Percentiles rank a stretch among this genome's conserved stretches.
These are phyloP conservation scores for Stygiomarasmius scandens DNA, from an alignment of 1,284 basidiomycete genomes.

Conservation along the genomic window DNA sequence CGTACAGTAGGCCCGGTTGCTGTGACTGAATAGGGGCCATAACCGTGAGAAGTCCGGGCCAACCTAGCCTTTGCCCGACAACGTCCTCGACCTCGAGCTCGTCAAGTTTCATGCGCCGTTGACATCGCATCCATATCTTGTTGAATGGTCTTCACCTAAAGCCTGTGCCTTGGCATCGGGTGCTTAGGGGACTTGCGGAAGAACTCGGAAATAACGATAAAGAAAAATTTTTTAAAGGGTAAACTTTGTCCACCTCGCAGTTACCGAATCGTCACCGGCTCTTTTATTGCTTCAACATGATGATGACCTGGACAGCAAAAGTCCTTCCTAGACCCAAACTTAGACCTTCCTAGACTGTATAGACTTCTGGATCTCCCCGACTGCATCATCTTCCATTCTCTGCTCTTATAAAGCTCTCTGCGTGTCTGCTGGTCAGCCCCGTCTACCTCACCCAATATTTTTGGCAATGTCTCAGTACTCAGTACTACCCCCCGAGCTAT, in stretches of 20 bases:
- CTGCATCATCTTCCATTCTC: not conserved
- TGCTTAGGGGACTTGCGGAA: no score
- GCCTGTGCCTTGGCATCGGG: no score
- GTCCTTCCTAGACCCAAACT: not conserved
- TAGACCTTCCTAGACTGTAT: not conserved
- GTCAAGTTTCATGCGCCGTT: no score
- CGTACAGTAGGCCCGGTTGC: no score
- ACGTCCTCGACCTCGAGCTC: no score
- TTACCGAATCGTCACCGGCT: not conserved
- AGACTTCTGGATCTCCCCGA: not conserved
- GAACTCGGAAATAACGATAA: no score
- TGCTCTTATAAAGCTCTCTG: not conserved
- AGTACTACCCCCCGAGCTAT: constrained; percentile 33
- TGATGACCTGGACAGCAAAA: not conserved
- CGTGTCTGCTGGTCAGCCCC: not conserved
- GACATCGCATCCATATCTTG: no score
- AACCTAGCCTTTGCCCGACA: no score
- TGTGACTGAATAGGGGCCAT: no score
- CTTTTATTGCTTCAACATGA: not conserved
- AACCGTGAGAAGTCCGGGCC: no score
- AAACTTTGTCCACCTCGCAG: not conserved
- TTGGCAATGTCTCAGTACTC: not conserved
- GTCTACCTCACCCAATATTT: not conserved
- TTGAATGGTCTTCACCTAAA: no score
- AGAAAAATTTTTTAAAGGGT: not conserved